Evolutionary conservation across 352 stramenopile genomes (phyloP).

Genomic region (Phytophthora chlamydospora): DNA sequence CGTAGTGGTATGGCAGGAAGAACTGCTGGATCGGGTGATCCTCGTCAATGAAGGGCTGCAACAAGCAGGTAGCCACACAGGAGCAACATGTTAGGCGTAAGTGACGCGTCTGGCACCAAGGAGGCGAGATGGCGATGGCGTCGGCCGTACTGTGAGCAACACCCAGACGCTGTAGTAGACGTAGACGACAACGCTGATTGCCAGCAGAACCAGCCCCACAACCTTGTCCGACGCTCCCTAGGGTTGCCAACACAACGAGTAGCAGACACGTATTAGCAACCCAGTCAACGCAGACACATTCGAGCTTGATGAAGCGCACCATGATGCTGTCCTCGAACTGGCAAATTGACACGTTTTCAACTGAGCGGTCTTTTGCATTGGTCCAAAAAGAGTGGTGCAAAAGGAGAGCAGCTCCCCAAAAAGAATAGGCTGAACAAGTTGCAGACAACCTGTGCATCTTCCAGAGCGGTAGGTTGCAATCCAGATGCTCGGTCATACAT

Average conservation of each 20-base stretch:
- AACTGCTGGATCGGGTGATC: constrained; percentile 80
- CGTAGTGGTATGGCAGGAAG: constrained; percentile 90
- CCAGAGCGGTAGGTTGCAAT: not conserved
- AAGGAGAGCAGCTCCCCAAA: not conserved
- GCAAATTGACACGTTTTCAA: constrained; percentile 19
- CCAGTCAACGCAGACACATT: not conserved
- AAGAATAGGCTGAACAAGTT: constrained; percentile 15
- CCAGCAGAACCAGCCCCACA: constrained; percentile 77
- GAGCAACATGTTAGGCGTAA: not conserved
- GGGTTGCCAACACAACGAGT: not conserved
- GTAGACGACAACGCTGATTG: constrained; percentile 84
- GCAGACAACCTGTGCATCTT: not conserved
- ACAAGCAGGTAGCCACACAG: constrained; percentile 1
- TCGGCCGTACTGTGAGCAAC: constrained; percentile 77
- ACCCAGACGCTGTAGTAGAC: constrained; percentile 94
- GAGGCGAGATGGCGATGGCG: not conserved
- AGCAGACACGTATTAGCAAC: not conserved
- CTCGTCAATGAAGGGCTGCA: constrained; percentile 89
- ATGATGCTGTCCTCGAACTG: constrained; percentile 11
- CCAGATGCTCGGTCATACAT: too few species aligned
- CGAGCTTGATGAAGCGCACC: constrained; percentile 7
- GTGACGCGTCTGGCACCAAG: not conserved
- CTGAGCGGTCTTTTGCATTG: not conserved
- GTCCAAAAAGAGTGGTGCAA: constrained; percentile 14
- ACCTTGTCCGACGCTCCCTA: constrained; percentile 80